A percentile compares a stretch with the other conserved stretches of the same genome.
phyloP scores from a whole-genome alignment of 1,284 basidiomycete species.

The Amylostereum chailletii region DNA sequence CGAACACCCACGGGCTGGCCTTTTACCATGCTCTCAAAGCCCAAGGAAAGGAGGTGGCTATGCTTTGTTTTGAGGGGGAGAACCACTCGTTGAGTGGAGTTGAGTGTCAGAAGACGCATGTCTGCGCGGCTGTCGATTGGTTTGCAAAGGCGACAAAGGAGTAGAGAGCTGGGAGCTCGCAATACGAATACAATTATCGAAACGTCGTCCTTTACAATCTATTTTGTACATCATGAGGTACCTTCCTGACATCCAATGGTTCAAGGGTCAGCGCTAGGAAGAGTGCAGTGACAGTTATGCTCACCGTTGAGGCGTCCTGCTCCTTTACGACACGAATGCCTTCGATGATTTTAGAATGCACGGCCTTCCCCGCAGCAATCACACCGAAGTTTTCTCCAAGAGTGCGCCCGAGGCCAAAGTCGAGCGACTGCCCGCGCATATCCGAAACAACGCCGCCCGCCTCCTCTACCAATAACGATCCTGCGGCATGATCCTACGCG shows the following conservation, averaged over 20 bases:
- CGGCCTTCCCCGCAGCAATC: conserved; percentile 64
- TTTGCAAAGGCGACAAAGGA: conserved; percentile 20
- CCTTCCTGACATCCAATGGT: no score
- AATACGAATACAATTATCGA: no score
- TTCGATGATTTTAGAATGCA: conserved; percentile 63
- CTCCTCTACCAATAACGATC: conserved; percentile 80
- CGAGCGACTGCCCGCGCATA: conserved; percentile 69
- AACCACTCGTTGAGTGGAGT: conserved; percentile 57
- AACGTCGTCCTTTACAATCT: no score
- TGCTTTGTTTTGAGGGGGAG: conserved; percentile 58
- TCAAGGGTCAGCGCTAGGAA: no score
- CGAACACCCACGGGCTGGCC: conserved; percentile 52
- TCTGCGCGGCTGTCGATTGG: conserved; percentile 45
- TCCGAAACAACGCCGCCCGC: conserved; percentile 85
- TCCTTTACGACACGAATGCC: conserved; percentile 39
- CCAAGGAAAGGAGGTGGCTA: conserved; percentile 36
- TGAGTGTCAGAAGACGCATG: conserved; percentile 42
- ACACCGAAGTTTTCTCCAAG: conserved; percentile 85
- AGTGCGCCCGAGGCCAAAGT: conserved; percentile 86
- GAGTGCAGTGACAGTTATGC: no score
- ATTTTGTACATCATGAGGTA: no score
- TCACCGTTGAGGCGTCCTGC: no score
- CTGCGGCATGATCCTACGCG: conserved; percentile 84
- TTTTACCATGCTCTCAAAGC: conserved; percentile 61
- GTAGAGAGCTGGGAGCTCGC: no score